Percentiles rank a stretch among this genome's conserved stretches.
These are phyloP conservation scores for Chimonanthus praecox DNA, from an alignment of 164 flowering plant species.

Conservation along the genomic window DNA sequence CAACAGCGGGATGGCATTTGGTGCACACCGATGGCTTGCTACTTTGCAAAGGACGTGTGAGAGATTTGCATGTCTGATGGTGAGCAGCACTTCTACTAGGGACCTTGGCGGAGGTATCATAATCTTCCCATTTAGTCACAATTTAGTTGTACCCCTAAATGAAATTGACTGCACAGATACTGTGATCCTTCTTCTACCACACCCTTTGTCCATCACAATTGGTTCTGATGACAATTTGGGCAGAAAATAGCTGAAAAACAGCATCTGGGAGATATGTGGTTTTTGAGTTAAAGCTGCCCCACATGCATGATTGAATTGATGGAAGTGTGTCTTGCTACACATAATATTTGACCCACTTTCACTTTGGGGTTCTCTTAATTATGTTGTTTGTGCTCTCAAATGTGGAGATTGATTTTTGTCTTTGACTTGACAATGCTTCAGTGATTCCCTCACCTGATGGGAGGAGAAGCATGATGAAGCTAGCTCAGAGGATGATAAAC, in stretches of 20 bases:
- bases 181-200: too few relatives aligned
- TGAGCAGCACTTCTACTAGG: constrained; percentile 11
- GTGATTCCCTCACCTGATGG: constrained; percentile 38
- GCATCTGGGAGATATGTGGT: neutral
- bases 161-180: too few relatives aligned
- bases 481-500: constrained; percentile 62
- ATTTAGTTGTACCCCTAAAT: too few relatives aligned
- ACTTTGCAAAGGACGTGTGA: constrained; percentile 45
- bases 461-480: constrained; percentile 51
- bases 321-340: neutral
- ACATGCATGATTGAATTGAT: too few relatives aligned
- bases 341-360: neutral
- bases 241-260: too few relatives aligned
- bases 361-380: neutral
- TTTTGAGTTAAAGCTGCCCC: neutral
- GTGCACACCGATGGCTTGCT: constrained; percentile 48
- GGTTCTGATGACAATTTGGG: neutral
- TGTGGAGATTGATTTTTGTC: neutral
- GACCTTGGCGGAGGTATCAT: constrained; percentile 29
- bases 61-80: constrained; percentile 28
- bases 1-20: constrained; percentile 42
- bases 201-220: neutral
- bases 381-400: neutral
- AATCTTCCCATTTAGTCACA: neutral
- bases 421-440: constrained; percentile 5